These are phyloP conservation scores for Fagopyrum tataricum DNA, from an alignment of 148 eudicot species.

Conservation along the genomic window DNA sequence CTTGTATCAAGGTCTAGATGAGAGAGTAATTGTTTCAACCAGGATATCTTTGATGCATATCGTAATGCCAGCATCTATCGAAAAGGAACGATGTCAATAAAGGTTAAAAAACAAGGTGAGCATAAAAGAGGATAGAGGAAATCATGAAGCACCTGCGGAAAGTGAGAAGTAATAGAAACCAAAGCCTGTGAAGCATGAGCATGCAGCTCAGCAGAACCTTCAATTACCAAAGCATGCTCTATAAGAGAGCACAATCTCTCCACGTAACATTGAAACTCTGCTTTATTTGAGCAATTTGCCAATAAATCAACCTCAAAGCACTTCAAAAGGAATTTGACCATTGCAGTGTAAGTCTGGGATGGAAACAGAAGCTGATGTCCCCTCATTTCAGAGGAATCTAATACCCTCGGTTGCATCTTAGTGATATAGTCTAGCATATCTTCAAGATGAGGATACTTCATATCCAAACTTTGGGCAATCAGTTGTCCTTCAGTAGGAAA, in stretches of 20 bases:
- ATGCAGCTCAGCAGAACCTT: slow-evolving; percentile 90
- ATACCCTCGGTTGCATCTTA: slow-evolving; percentile 54
- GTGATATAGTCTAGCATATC: slow-evolving; percentile 68
- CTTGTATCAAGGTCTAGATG: slow-evolving; percentile 79
- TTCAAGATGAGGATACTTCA: slow-evolving; percentile 58
- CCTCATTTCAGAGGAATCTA: slow-evolving; percentile 44
- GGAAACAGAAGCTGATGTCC: slow-evolving; percentile 64
- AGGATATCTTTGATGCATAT: slow-evolving; percentile 62
- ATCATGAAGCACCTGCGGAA: slow-evolving; percentile 54
- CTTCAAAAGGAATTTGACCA: slow-evolving; percentile 75
- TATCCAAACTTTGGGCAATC: slow-evolving; percentile 26
- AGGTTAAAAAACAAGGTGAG: neutral
- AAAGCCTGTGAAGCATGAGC: slow-evolving; percentile 74
- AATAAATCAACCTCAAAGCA: slow-evolving; percentile 69
- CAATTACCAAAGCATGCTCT: slow-evolving; percentile 90
- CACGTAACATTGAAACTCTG: slow-evolving; percentile 40
- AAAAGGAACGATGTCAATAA: slow-evolving; percentile 18
- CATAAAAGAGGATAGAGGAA: slow-evolving; percentile 5
- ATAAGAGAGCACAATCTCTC: slow-evolving; percentile 60
- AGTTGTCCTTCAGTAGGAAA: slow-evolving; percentile 70
- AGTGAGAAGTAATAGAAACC: slow-evolving; percentile 55
- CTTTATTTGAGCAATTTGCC: slow-evolving; percentile 25
- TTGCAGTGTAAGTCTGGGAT: slow-evolving; percentile 63
- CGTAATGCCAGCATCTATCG: slow-evolving; percentile 65
- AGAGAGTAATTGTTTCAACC: slow-evolving; percentile 73